Conservation (phyloP, 495 filamentous ascomycete genomes). For the Amniculicola lignicola region DNA sequence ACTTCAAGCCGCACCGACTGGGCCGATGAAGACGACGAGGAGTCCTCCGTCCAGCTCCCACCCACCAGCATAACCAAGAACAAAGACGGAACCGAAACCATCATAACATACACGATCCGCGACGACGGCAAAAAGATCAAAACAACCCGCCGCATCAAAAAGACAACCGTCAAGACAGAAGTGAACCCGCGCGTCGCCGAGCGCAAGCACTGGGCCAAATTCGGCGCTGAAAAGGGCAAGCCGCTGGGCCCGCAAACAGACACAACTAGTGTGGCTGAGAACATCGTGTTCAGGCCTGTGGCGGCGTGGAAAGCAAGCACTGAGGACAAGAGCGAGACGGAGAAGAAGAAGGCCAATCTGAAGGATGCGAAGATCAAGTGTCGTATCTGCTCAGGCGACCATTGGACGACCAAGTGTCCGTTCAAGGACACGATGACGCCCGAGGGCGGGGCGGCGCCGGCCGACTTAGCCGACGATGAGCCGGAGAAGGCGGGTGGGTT, state of each 20-base stretch:
- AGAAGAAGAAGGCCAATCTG: conserved; percentile 71
- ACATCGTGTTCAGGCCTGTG: conserved; percentile 90
- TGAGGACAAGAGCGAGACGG: conserved; percentile 62
- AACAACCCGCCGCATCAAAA: conserved; percentile 88
- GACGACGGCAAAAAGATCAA: conserved; percentile 94
- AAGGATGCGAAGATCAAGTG: conserved; percentile 99
- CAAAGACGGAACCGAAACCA: conserved; percentile 96
- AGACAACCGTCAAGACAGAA: conserved; percentile 79
- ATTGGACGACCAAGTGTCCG: conserved; percentile 95
- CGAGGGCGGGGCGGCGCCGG: conserved; percentile 57
- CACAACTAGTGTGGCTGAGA: conserved; percentile 91
- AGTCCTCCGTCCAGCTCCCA: conserved; percentile 72
- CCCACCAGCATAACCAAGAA: conserved; percentile 82
- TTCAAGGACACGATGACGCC: conserved; percentile 82
- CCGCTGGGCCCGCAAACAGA: conserved; percentile 66
- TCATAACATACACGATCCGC: conserved; percentile 84
- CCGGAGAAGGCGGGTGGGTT: conserved; percentile 51
- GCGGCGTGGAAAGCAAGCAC: conserved; percentile 83
- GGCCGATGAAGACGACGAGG: conserved; percentile 96
- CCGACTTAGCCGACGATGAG: conserved; percentile 53
- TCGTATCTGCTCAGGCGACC: conserved; percentile 95
- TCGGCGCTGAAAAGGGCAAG: conserved; percentile 78
- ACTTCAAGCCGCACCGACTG: conserved; percentile 68
- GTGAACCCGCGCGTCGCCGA: conserved; percentile 97
- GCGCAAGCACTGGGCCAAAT: conserved; percentile 87